Conservation (phyloP, 2,329 filamentous ascomycete species). For the Didymella keratinophila region DNA sequence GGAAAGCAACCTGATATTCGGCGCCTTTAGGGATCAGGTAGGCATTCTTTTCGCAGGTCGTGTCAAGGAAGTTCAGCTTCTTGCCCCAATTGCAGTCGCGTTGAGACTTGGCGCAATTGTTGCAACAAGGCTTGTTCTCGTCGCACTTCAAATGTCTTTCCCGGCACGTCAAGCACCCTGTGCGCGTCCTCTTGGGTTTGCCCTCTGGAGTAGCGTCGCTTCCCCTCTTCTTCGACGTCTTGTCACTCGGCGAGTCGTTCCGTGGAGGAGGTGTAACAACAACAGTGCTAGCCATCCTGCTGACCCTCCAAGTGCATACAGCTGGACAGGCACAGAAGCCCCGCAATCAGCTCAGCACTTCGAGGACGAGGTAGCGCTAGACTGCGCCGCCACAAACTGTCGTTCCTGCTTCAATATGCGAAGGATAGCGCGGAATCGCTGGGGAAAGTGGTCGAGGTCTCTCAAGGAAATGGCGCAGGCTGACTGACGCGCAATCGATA, state of each 20-base stretch:
- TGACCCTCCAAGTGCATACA: constrained; percentile 12
- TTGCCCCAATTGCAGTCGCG: constrained; percentile 85
- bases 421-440: neutral
- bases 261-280: constrained; percentile 33
- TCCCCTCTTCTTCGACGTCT: constrained; percentile 32
- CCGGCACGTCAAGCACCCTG: constrained; percentile 88
- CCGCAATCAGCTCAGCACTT: constrained; percentile 7
- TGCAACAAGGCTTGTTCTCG: constrained; percentile 70
- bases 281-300: constrained; percentile 32
- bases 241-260: constrained; percentile 32
- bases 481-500: constrained; percentile 7
- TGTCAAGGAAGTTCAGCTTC: constrained; percentile 90
- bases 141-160: constrained; percentile 93
- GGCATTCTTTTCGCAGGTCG: constrained; percentile 73
- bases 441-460: neutral
- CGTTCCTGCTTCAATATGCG: neutral
- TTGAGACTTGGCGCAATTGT: constrained; percentile 89
- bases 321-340: constrained; percentile 1
- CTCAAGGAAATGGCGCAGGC: neutral
- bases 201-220: constrained; percentile 41
- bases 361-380: neutral
- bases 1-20: constrained; percentile 78
- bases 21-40: constrained; percentile 51
- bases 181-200: constrained; percentile 87
- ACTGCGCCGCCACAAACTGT: neutral